Conservation (phyloP, 805 yeast species). For the Teunomyces kruisii region DNA sequence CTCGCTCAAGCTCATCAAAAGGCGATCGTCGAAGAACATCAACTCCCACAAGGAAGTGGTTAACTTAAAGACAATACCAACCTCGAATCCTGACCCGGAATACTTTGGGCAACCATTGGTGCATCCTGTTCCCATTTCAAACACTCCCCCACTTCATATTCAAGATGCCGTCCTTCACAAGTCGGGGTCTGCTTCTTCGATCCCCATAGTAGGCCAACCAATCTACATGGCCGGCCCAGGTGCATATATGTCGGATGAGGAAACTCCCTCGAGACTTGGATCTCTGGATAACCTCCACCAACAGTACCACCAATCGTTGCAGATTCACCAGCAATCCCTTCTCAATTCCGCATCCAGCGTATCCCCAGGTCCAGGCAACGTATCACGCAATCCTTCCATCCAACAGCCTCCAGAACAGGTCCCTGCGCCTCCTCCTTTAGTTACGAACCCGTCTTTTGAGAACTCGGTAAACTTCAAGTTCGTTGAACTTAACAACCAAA, state of each 20-base stretch:
- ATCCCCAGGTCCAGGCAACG: neutral
- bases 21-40: constrained; percentile 57
- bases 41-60: constrained; percentile 40
- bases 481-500: constrained; percentile 39
- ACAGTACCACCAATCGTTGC: constrained; percentile 4
- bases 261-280: neutral
- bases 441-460: constrained; percentile 14
- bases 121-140: neutral
- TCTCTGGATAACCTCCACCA: constrained; percentile 2
- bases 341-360: neutral
- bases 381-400: neutral
- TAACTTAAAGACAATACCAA: constrained; percentile 30
- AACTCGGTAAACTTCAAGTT: constrained; percentile 22
- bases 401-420: constrained; percentile 1
- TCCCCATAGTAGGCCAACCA: neutral
- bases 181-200: constrained; percentile 1
- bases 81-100: constrained; percentile 13
- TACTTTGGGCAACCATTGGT: constrained; percentile 3
- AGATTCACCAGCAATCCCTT: constrained; percentile 1
- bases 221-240: neutral
- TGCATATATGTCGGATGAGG: neutral
- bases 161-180: neutral
- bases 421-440: constrained; percentile 10
- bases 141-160: neutral
- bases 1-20: constrained; percentile 68